These are phyloP conservation scores for Achaetomiella virescens DNA, from an alignment of 495 filamentous ascomycete genomes.

Conservation along the genomic window DNA sequence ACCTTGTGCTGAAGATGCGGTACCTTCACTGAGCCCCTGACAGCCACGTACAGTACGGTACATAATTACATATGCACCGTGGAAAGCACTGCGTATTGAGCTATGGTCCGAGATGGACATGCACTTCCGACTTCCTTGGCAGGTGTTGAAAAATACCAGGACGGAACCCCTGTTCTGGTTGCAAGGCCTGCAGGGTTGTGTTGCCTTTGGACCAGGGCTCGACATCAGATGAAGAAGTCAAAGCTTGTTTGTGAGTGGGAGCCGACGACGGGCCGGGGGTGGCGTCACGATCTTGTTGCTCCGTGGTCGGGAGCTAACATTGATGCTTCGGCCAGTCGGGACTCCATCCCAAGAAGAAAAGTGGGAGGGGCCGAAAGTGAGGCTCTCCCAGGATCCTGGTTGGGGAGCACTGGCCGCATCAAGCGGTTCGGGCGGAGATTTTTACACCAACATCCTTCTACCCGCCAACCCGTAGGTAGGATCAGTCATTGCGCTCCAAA, in stretches of 20 bases:
- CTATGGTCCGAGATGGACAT: not conserved
- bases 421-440: not conserved
- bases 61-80: no score
- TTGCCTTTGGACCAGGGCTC: not conserved
- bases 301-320: no score
- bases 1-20: constrained; percentile 32
- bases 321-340: no score
- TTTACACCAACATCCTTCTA: not conserved
- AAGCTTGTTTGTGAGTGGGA: not conserved
- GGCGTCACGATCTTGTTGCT: no score
- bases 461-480: no score
- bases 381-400: no score
- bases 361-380: not conserved
- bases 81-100: not conserved
- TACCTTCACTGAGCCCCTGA: no score
- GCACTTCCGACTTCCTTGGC: not conserved
- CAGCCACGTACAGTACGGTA: no score
- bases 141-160: not conserved
- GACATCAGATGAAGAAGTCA: not conserved
- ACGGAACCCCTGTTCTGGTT: not conserved
- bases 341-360: no score
- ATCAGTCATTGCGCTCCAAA: constrained; percentile 6
- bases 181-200: not conserved
- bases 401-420: not conserved
- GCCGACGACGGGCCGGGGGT: no score